A percentile compares a stretch with the other conserved stretches of the same genome.
phyloP scores from a whole-genome alignment of 768 basidiomycete genomes.

The Butyriboletus loyo region DNA sequence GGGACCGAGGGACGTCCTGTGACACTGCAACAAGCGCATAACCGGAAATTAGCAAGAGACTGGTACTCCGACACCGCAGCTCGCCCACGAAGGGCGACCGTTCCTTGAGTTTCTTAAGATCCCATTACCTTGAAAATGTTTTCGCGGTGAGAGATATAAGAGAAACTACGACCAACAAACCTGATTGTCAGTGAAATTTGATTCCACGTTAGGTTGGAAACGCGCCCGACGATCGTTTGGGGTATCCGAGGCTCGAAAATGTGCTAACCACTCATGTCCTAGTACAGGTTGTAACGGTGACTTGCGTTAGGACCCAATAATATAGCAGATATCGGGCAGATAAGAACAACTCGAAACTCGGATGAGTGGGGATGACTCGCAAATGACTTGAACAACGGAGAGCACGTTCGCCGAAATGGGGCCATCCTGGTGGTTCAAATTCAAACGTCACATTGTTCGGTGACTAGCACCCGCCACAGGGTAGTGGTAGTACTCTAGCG shows the following conservation, averaged over 20 bases:
- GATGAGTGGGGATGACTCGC: too few relatives aligned
- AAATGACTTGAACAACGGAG: not conserved
- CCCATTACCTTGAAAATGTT: not conserved
- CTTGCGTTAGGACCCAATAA: not conserved
- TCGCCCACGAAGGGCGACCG: not conserved
- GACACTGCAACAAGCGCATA: not conserved
- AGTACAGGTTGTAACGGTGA: not conserved
- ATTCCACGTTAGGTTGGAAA: not conserved
- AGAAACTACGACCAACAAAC: not conserved
- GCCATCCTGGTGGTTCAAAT: too few relatives aligned
- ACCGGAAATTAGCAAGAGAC: not conserved
- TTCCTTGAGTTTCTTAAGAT: not conserved
- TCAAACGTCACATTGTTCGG: too few relatives aligned
- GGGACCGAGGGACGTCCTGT: constrained; percentile 2
- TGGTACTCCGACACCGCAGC: not conserved
- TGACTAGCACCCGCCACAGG: too few relatives aligned
- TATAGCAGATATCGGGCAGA: not conserved
- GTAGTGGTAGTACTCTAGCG: too few relatives aligned
- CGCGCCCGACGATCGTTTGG: not conserved
- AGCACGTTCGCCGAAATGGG: too few relatives aligned
- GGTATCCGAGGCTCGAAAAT: not conserved
- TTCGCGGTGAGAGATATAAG: not conserved
- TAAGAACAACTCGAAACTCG: not conserved
- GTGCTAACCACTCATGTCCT: not conserved
- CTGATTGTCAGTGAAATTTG: not conserved